Evolutionary conservation across 768 basidiomycete genomes (phyloP), one percentile per base, ranked within the genome.

Genomic region (Lepiota brunneoincarnata): DNA sequence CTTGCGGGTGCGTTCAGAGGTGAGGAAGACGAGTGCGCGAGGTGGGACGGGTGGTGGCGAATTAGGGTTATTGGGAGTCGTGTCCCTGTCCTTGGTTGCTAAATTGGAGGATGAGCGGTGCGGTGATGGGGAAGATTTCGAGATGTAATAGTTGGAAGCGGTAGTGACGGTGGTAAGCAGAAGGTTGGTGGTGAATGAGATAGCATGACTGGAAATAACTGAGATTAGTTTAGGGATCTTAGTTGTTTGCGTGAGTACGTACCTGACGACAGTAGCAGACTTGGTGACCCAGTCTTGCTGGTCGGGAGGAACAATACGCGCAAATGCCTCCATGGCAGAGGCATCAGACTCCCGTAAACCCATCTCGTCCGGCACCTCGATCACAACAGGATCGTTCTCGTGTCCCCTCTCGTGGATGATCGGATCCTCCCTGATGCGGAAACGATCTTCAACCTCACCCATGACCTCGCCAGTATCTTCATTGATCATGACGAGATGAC

Each of bases 381-480:
- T 80, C 46, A 91, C 67, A n/a, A 92, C 87, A 0, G 86, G 81
- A 58, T 82, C 81, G 57, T 76, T 76, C 59, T 83, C 79, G 43
- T 75, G 74, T 6, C 80, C 81, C 14, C 69, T 66, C 51, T 72
- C 67, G 31, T 73, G 64, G 39, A 91, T 71, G n/a, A 65, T 62
- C 1, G 79, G 75, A 59, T 87, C 87, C 63, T 89, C 88, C 20
- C 72, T 69, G 18, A 89, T 75, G 36, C 69, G 65, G 55, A 88
- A 71, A 49, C 72, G 65, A 43, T 82, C 74, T 53, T 86, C 86
- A 7, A 91, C 73, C 63, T 85, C 81, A 0, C 86, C 88, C 12
- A 91, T 74, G 10, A 91, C 75, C 58, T 89, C 82, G 1, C 89
- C 89, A 41, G 77, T 84, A 38, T 81, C 76, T 64, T 91, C 81